Evolutionary conservation across 768 basidiomycete species (phyloP).

Genomic region (Mycena capillaripes): DNA sequence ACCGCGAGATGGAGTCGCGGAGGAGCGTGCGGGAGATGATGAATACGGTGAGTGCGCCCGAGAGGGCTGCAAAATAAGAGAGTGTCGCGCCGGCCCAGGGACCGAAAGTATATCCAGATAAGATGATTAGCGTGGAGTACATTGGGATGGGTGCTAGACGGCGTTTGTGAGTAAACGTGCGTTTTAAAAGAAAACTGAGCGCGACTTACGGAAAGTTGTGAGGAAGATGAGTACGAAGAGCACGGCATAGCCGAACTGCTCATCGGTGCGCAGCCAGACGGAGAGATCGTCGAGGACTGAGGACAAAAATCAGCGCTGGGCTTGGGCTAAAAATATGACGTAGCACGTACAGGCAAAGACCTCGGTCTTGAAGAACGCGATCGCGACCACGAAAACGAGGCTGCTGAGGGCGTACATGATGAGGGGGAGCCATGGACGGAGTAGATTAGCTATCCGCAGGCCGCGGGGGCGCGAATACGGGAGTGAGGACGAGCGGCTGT

Average conservation of each 20-base stretch:
- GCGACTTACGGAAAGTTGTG: constrained; percentile 85
- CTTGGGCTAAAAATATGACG: constrained; percentile 15
- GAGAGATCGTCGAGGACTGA: constrained; percentile 88
- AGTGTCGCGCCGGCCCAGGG: constrained; percentile 87
- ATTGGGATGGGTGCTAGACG: constrained; percentile 86
- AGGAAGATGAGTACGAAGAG: constrained; percentile 88
- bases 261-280: constrained; percentile 80
- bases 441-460: constrained; percentile 67
- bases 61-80: constrained; percentile 88
- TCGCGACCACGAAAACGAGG: constrained; percentile 82
- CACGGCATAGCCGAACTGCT: constrained; percentile 80
- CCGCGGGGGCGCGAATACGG: constrained; percentile 53
- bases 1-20: constrained; percentile 77
- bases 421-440: constrained; percentile 84
- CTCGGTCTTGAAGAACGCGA: constrained; percentile 86
- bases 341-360: constrained; percentile 79
- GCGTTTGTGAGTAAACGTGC: constrained; percentile 20
- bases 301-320: constrained; percentile 25
- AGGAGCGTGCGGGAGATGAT: constrained; percentile 81
- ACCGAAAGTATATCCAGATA: constrained; percentile 94
- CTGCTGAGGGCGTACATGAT: constrained; percentile 84
- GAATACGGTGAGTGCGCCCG: constrained; percentile 89
- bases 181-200: constrained; percentile 10
- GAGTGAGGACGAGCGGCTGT: constrained; percentile 50
- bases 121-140: constrained; percentile 93